Percentiles rank a stretch among this genome's conserved stretches.
Evolutionary conservation across 768 basidiomycete species (phyloP).

Genomic region (Psilocybe azurescens): DNA sequence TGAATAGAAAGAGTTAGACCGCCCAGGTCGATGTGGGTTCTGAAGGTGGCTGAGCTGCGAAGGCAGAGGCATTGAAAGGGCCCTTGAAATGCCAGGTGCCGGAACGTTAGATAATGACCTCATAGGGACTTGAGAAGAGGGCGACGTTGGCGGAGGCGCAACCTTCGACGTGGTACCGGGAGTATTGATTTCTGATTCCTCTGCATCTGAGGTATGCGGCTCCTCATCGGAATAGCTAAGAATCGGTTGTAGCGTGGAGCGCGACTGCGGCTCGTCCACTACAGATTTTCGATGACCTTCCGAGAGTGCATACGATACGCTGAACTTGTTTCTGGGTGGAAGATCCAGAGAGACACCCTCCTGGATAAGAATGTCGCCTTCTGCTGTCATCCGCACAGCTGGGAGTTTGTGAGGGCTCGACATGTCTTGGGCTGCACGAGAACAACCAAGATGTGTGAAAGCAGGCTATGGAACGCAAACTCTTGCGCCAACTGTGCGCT

Average conservation of each 20-base stretch:
- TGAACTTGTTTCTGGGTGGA: slow-evolving; percentile 61
- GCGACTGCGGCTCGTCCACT: slow-evolving; percentile 4
- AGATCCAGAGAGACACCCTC: slow-evolving; percentile 53
- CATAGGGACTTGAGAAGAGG: slow-evolving; percentile 14
- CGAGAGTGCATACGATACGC: slow-evolving; percentile 58
- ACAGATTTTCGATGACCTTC: slow-evolving; percentile 29
- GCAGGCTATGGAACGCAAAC: not conserved
- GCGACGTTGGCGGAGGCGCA: slow-evolving; percentile 6
- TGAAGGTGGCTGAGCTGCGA: slow-evolving; percentile 77
- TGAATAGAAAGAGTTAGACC: slow-evolving; percentile 19
- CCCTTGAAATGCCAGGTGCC: slow-evolving; percentile 65
- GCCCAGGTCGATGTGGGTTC: slow-evolving; percentile 60
- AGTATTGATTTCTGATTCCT: not conserved
- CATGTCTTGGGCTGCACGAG: slow-evolving; percentile 14
- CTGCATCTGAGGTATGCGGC: slow-evolving; percentile 42
- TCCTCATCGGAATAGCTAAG: slow-evolving; percentile 44
- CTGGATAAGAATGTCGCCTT: slow-evolving; percentile 45
- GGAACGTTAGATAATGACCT: slow-evolving; percentile 24
- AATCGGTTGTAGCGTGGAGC: not conserved
- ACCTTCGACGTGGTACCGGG: not conserved
- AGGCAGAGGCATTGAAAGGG: slow-evolving; percentile 81
- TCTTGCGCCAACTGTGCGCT: not conserved
- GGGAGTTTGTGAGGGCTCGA: slow-evolving; percentile 47
- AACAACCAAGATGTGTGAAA: not conserved
- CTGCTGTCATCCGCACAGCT: slow-evolving; percentile 56